A percentile compares a stretch with the other conserved stretches of the same genome.
Evolutionary conservation across 176 grass and related monocot species (phyloP).

Genomic region (Saccharum officinarum): DNA sequence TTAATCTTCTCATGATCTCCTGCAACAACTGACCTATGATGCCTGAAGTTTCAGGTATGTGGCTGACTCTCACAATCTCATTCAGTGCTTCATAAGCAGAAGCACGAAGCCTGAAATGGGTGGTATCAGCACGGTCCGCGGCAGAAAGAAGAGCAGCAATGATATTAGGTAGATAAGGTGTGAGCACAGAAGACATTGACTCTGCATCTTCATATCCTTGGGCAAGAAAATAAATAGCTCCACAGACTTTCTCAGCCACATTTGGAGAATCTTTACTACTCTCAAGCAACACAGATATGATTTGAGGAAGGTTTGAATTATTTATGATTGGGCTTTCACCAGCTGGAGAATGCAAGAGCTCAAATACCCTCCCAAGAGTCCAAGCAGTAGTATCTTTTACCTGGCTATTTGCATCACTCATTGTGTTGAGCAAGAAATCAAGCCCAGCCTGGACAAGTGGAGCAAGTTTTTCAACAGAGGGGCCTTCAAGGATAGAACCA

Average conservation of each 20-base stretch:
- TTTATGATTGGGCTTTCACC: conserved; percentile 77
- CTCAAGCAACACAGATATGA: conserved; percentile 76
- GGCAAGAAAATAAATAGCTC: conserved; percentile 88
- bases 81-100: conserved; percentile 92
- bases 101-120: conserved; percentile 69
- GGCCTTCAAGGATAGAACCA: conserved; percentile 97
- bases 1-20: conserved; percentile 81
- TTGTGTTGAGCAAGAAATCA: conserved; percentile 77
- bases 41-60: conserved; percentile 57
- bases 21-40: conserved; percentile 57
- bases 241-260: conserved; percentile 84
- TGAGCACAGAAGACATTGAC: conserved; percentile 61
- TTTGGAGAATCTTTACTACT: conserved; percentile 86
- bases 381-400: conserved; percentile 92
- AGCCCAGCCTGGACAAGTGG: conserved; percentile 64
- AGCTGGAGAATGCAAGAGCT: conserved; percentile 67
- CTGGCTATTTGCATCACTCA: conserved; percentile 75
- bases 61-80: conserved; percentile 87
- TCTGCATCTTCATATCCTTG: conserved; percentile 78
- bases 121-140: conserved; percentile 65
- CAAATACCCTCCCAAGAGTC: conserved; percentile 95
- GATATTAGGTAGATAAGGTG: conserved; percentile 75
- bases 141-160: conserved; percentile 78
- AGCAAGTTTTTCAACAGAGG: conserved; percentile 72
- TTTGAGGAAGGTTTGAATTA: conserved; percentile 71